Base-by-base conservation (phyloP, 192 early-diverging fungal genomes). In the Phycomyces nitens region DNA sequence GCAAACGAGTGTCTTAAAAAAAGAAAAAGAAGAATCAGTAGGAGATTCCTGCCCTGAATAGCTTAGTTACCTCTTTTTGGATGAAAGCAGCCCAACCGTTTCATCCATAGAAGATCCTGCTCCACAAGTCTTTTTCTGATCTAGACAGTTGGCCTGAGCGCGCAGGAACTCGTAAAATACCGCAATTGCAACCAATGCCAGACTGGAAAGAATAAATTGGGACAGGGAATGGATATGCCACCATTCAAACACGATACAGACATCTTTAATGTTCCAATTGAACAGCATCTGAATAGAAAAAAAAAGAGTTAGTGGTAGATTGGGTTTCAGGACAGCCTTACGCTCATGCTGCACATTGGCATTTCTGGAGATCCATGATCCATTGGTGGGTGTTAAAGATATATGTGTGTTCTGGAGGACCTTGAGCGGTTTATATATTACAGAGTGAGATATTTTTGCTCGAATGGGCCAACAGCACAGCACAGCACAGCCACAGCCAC, bases 181-280 rank as follows among this genome's bases (percentile, higher is more conserved):
- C 0, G 82, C 73, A 58, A 87, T 42, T 21, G 42, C 58, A 43
- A 74, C 71, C 21, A 92, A 80, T 0, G 80, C 69, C 0, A 83
- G 59, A 34, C 82, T 87, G 7, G 90, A 83, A 3, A 89, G n/a
- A 11, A 88, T 58, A 16, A 92, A 73, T 20, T 73, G 76, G 15
- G 74, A 40, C 18, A 66, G 64, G 3, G 78, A 80, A 53, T 86
- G 75, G 58, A 90, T 81, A 56, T 81, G 85, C 90, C 88, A 92
- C 65, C 82, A 89, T 65, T 82, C 77, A 68, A 90, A 90, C 18
- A 92, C 72, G n/a, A 92, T 79, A 47, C 90, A 92, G 2, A 88
- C 82, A 71, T 90, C 86, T 60, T 88, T 76, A 2, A 82, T 85
- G 58, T 80, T 74, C 88, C 88, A 92, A 69, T 89, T 92, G 65